Evolutionary conservation across 177 flowering plant genomes (phyloP).

Genomic region (Vitis hybrid): DNA sequence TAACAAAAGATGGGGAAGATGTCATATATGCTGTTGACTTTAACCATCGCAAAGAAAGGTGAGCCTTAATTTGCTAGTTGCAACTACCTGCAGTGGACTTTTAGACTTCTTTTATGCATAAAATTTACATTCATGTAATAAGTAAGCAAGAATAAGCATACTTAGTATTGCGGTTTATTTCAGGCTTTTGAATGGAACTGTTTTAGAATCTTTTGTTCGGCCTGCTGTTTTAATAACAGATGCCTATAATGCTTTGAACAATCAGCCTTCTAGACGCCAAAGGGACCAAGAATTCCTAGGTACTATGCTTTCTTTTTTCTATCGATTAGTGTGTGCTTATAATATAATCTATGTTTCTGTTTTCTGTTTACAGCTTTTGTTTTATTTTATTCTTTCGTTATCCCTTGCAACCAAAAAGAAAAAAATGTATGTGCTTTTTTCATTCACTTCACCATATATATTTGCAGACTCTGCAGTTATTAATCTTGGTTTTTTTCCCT

Average conservation of each 20-base stretch:
- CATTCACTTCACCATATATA: neutral
- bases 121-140: neutral
- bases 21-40: constrained; percentile 96
- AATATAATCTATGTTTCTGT: neutral
- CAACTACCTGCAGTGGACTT: constrained; percentile 4
- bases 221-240: constrained; percentile 98
- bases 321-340: neutral
- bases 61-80: neutral
- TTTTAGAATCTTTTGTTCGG: constrained; percentile 77
- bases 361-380: neutral
- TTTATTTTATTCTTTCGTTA: too few relatives aligned
- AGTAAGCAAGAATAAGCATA: constrained; percentile 4
- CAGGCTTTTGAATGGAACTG: constrained; percentile 96
- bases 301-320: constrained; percentile 16
- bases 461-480: neutral
- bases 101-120: neutral
- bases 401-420: too few relatives aligned
- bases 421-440: neutral
- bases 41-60: constrained; percentile 97
- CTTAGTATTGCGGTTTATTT: constrained; percentile 18
- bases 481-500: neutral
- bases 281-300: constrained; percentile 86
- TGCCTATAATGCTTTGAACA: constrained; percentile 92
- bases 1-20: constrained; percentile 97
- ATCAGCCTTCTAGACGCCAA: constrained; percentile 78